Evolutionary conservation across 352 stramenopile genomes (phyloP).

Genomic region (Globisporangium barbulae): DNA sequence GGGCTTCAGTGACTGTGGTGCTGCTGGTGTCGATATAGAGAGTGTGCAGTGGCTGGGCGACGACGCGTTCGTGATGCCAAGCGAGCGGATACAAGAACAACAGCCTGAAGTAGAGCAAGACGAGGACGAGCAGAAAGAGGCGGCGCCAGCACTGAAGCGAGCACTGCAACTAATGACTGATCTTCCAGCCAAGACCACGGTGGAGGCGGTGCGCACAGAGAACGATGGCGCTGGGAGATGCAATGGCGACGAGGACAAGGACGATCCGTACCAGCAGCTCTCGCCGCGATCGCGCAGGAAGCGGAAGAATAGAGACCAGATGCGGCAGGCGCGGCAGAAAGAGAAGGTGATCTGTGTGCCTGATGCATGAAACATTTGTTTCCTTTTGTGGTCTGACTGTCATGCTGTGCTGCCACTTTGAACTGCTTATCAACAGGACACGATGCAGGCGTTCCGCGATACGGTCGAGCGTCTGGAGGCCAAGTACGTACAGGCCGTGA

Average conservation of each 20-base stretch:
- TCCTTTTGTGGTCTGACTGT: neutral
- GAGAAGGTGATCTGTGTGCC: constrained; percentile 25
- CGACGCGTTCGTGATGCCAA: neutral
- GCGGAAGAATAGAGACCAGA: constrained; percentile 52
- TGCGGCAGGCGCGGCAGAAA: constrained; percentile 41
- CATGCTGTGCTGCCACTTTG: neutral
- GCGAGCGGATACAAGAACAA: neutral
- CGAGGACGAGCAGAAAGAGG: neutral
- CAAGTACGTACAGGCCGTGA: constrained; percentile 22
- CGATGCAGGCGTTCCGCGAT: constrained; percentile 40
- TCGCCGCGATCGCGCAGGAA: constrained; percentile 45
- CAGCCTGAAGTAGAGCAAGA: neutral
- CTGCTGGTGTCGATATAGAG: neutral
- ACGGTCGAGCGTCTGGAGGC: constrained; percentile 45
- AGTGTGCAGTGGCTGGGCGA: neutral
- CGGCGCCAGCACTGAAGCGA: neutral
- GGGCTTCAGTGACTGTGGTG: neutral
- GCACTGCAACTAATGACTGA: neutral
- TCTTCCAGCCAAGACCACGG: neutral
- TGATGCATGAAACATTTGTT: too few species aligned
- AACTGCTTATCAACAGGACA: constrained; percentile 25
- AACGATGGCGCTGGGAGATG: neutral
- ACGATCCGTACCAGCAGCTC: constrained; percentile 22
- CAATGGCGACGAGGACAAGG: neutral
- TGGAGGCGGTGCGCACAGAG: neutral